Evolutionary conservation across 2,329 filamentous ascomycete species (phyloP).

Genomic region (Dryadomyces quercus-mongolicae): DNA sequence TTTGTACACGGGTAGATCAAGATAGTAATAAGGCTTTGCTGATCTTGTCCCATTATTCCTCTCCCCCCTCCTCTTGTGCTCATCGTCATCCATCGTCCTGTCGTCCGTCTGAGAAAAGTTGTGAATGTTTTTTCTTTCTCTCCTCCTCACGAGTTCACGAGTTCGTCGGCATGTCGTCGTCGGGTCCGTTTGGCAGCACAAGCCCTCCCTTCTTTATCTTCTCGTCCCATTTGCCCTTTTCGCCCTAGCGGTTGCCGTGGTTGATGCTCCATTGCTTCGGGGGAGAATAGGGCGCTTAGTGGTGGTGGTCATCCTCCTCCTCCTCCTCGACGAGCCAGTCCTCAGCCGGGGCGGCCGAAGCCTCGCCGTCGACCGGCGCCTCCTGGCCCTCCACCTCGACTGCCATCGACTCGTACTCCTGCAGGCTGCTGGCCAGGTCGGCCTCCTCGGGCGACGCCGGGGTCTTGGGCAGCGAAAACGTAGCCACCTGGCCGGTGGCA

Average conservation of each 20-base stretch:
- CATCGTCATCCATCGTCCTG: background rate
- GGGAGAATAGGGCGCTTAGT: constrained; percentile 19
- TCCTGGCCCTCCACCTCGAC: constrained; percentile 91
- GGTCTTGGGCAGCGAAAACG: constrained; percentile 67
- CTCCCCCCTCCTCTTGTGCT: background rate
- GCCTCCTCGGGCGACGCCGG: constrained; percentile 86
- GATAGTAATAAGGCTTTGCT: constrained; percentile 7
- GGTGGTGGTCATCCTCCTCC: constrained; percentile 35
- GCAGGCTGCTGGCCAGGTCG: constrained; percentile 81
- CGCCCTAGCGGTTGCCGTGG: background rate
- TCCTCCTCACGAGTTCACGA: too few relatives aligned
- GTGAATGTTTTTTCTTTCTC: background rate
- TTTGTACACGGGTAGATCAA: constrained; percentile 9
- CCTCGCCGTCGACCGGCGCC: constrained; percentile 42
- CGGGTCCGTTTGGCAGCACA: background rate
- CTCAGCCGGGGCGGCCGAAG: constrained; percentile 44
- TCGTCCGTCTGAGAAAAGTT: background rate
- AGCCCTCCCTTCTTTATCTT: too few relatives aligned
- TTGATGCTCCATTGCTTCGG: too few relatives aligned
- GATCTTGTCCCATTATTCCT: background rate
- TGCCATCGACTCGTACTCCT: constrained; percentile 87
- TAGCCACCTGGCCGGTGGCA: constrained; percentile 81
- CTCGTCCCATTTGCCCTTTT: background rate
- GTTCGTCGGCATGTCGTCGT: background rate
- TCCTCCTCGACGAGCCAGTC: constrained; percentile 80